Percentiles rank a stretch among this genome's conserved stretches.
Evolutionary conservation across 2,329 filamentous ascomycete genomes (phyloP).

Genomic region (Tolypocladium paradoxum): DNA sequence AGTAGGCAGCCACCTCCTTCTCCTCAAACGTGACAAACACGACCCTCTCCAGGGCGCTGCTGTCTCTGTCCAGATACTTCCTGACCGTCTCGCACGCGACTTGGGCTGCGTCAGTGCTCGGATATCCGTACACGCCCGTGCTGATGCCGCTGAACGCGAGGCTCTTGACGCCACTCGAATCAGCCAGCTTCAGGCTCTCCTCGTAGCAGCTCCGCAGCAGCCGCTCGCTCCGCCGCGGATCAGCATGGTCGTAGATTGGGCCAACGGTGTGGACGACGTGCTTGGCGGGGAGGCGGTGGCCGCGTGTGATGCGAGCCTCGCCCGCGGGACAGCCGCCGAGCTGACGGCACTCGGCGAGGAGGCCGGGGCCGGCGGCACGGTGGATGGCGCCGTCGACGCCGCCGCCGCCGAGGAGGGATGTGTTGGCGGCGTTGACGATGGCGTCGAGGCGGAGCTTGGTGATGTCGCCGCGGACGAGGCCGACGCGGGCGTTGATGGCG

Average conservation of each 20-base stretch:
- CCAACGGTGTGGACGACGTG: slow-evolving; percentile 88
- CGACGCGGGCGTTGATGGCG: slow-evolving; percentile 58
- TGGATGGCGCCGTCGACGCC: slow-evolving; percentile 89
- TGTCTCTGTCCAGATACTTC: slow-evolving; percentile 37
- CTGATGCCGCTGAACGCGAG: slow-evolving; percentile 80
- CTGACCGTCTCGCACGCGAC: slow-evolving; percentile 54
- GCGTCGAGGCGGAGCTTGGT: slow-evolving; percentile 67
- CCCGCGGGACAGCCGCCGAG: slow-evolving; percentile 68
- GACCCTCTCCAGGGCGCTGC: slow-evolving; percentile 52
- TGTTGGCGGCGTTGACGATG: slow-evolving; percentile 91
- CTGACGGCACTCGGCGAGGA: slow-evolving; percentile 60
- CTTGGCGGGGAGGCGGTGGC: slow-evolving; percentile 62
- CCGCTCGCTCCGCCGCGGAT: slow-evolving; percentile 27
- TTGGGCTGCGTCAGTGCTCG: slow-evolving; percentile 59
- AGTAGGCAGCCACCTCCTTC: slow-evolving; percentile 70
- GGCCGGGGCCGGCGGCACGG: slow-evolving; percentile 58
- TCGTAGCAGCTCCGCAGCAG: slow-evolving; percentile 56
- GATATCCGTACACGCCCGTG: slow-evolving; percentile 86
- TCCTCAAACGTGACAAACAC: slow-evolving; percentile 76
- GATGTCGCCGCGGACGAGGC: slow-evolving; percentile 66
- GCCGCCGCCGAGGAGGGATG: slow-evolving; percentile 68
- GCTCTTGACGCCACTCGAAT: slow-evolving; percentile 51
- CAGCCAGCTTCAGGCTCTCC: slow-evolving; percentile 61
- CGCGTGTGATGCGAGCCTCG: slow-evolving; percentile 70
- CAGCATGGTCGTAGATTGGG: slow-evolving; percentile 52